Conservation (phyloP, 2,329 filamentous ascomycete species). For the Neobulgaria alba region DNA sequence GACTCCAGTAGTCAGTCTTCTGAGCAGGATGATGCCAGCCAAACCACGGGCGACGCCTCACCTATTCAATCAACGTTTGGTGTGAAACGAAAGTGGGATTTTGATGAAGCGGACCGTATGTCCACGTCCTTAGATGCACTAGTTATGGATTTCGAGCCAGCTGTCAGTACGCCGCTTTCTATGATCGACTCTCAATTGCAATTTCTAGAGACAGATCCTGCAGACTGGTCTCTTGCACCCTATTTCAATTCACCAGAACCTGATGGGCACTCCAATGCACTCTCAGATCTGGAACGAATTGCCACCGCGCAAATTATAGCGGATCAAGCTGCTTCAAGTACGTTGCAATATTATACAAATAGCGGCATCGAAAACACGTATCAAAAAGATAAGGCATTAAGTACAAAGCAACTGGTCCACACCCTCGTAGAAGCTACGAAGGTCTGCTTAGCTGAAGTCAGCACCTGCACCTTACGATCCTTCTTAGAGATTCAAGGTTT, state of each 20-base stretch:
- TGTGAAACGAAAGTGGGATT: slow-evolving; percentile 28
- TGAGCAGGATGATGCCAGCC: slow-evolving; percentile 47
- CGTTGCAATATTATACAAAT: slow-evolving; percentile 21
- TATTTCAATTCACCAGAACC: slow-evolving; percentile 55
- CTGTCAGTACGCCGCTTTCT: slow-evolving; percentile 20
- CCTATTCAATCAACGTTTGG: slow-evolving; percentile 37
- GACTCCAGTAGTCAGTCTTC: slow-evolving; percentile 40
- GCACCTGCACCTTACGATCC: slow-evolving; percentile 37
- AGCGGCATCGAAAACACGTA: slow-evolving; percentile 9
- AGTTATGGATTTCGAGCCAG: slow-evolving; percentile 22
- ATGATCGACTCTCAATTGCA: slow-evolving; percentile 20
- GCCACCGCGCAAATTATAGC: slow-evolving; percentile 63
- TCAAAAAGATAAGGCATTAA: slow-evolving; percentile 8
- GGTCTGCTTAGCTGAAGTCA: slow-evolving; percentile 35
- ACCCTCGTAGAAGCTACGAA: slow-evolving; percentile 38
- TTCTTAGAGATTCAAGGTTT: slow-evolving; percentile 51
- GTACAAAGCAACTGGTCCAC: slow-evolving; percentile 31
- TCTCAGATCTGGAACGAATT: slow-evolving; percentile 51
- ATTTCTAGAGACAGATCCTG: slow-evolving; percentile 26
- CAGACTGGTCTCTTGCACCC: slow-evolving; percentile 37
- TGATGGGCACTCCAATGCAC: slow-evolving; percentile 18
- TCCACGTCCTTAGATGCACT: slow-evolving; percentile 26
- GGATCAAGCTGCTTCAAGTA: slow-evolving; percentile 55
- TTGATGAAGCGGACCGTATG: slow-evolving; percentile 22
- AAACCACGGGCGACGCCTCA: slow-evolving; percentile 39